A percentile compares a stretch with the other conserved stretches of the same genome.
phyloP scores from a whole-genome alignment of 768 basidiomycete species.

The Leccinum broughii region DNA sequence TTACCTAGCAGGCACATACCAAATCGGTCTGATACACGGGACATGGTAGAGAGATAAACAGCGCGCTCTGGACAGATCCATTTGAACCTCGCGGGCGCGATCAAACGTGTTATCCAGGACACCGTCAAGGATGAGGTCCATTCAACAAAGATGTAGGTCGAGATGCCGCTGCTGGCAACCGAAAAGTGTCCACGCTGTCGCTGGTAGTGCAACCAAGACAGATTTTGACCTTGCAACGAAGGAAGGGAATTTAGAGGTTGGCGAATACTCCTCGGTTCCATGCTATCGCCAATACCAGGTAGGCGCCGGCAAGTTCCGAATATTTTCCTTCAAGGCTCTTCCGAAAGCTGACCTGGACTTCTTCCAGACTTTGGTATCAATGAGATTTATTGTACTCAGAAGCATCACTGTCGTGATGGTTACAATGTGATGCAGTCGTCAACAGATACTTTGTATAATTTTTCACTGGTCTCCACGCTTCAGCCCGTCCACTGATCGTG shows the following conservation, averaged over 20 bases:
- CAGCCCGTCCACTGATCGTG: conserved; percentile 1
- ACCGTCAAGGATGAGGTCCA: conserved; percentile 10
- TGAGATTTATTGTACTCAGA: conserved; percentile 28
- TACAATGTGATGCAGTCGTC: conserved; percentile 21
- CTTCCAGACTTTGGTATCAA: conserved; percentile 25
- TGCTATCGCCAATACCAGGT: conserved; percentile 10
- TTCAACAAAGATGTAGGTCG: conserved; percentile 10
- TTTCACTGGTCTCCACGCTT: conserved; percentile 4
- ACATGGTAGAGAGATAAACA: conserved; percentile 22
- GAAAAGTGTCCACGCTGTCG: conserved; percentile 1
- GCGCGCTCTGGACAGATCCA: conserved; percentile 20
- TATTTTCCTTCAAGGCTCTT: conserved; percentile 11
- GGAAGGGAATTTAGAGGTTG: conserved; percentile 16
- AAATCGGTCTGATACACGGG: conserved; percentile 6
- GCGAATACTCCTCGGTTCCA: conserved; percentile 18
- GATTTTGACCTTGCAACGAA: conserved; percentile 25
- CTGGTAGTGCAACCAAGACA: conserved; percentile 15
- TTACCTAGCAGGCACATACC: conserved; percentile 5
- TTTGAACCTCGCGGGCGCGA: conserved; percentile 13
- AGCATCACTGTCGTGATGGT: conserved; percentile 30
- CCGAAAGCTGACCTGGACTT: conserved; percentile 20
- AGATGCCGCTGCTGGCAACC: conserved; percentile 16
- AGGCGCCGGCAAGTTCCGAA: conserved; percentile 28
- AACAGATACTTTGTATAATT: conserved; percentile 4
- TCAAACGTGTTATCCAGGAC: conserved; percentile 15